Percentiles rank a stretch among this genome's conserved stretches.
phyloP scores from a whole-genome alignment of 345 rosid species.

The Noccaea bulbosa region DNA sequence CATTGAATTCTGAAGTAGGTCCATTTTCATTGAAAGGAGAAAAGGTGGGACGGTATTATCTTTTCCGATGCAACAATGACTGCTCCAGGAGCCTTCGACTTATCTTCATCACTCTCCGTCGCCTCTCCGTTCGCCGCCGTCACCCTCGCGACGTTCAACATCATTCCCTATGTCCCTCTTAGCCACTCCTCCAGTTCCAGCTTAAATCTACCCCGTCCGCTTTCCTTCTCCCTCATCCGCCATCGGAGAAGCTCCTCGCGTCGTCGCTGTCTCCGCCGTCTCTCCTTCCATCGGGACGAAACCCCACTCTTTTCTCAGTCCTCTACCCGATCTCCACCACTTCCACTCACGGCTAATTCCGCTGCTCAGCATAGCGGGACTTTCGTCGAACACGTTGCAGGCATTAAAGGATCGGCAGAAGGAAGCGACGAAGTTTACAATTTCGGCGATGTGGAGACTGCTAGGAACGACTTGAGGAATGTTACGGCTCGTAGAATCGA shows the following conservation, averaged over 20 bases:
- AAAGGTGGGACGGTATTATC: too few species aligned
- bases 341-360: slow-evolving; percentile 12
- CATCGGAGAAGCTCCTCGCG: slow-evolving; percentile 23
- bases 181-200: slow-evolving; percentile 35
- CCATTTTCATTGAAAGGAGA: too few species aligned
- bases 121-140: slow-evolving; percentile 25
- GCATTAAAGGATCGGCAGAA: slow-evolving; percentile 16
- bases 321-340: background rate
- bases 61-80: slow-evolving; percentile 39
- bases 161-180: slow-evolving; percentile 15
- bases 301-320: background rate
- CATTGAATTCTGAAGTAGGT: too few species aligned
- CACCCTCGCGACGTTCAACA: slow-evolving; percentile 9
- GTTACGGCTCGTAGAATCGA: slow-evolving; percentile 43
- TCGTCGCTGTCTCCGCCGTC: slow-evolving; percentile 26
- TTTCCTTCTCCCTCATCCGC: slow-evolving; percentile 36
- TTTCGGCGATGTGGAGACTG: slow-evolving; percentile 41
- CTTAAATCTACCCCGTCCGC: slow-evolving; percentile 38
- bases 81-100: slow-evolving; percentile 21
- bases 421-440: slow-evolving; percentile 30
- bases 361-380: slow-evolving; percentile 36
- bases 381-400: slow-evolving; percentile 57
- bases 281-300: slow-evolving; percentile 9
- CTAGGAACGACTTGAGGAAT: slow-evolving; percentile 51
- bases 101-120: slow-evolving; percentile 35